phyloP scores from a whole-genome alignment of 148 eudicot genomes.

The Simmondsia chinensis region DNA sequence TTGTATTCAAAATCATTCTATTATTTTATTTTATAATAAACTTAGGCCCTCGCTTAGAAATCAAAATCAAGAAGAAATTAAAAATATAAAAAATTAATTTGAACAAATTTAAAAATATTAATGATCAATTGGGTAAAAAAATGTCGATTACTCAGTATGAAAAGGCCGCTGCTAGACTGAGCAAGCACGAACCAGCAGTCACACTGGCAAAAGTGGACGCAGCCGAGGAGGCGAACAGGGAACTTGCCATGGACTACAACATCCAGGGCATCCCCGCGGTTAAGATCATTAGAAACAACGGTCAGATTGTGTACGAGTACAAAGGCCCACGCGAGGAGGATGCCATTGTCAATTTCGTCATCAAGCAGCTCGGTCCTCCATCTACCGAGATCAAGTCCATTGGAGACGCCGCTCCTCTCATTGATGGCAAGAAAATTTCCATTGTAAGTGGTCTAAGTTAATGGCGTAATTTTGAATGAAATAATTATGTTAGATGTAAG shows the following conservation, averaged over 20 bases:
- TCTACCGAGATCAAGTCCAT: conserved; percentile 54
- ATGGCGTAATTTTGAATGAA: no score
- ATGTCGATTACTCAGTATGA: no score
- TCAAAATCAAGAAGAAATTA: no score
- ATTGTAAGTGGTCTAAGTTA: conserved; percentile 73
- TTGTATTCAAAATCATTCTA: not conserved
- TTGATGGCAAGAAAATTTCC: conserved; percentile 39
- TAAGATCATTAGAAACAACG: conserved; percentile 66
- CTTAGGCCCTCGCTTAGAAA: no score
- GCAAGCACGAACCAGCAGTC: conserved; percentile 56
- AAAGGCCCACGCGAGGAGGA: conserved; percentile 78
- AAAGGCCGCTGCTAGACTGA: conserved; percentile 68
- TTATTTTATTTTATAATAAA: no score
- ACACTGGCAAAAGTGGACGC: conserved; percentile 68
- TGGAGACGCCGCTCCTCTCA: conserved; percentile 27
- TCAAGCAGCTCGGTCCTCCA: conserved; percentile 74
- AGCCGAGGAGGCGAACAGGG: conserved; percentile 45
- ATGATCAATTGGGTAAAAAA: no score
- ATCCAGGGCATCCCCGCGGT: conserved; percentile 67
- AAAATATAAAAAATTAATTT: no score
- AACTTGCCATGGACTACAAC: conserved; percentile 27
- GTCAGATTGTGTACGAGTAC: conserved; percentile 47
- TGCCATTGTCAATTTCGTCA: conserved; percentile 55
- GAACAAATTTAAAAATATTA: no score
- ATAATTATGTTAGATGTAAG: no score